Evolutionary conservation across 176 grass and related monocot genomes (phyloP).

Genomic region (Urochloa ruziziensis): DNA sequence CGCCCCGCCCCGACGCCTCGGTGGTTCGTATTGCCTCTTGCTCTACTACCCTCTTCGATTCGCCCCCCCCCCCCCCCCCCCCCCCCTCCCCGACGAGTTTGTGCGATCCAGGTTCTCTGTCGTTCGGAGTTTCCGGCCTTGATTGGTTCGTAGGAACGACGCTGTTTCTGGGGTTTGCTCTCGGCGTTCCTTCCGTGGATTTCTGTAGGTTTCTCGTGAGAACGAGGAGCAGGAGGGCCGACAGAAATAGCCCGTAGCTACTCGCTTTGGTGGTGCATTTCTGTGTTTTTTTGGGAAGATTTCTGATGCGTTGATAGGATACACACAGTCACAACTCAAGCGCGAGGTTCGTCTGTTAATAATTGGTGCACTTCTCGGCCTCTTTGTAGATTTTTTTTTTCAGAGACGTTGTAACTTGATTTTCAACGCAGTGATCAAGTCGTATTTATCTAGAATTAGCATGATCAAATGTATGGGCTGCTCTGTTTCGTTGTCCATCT

Average conservation of each 20-base stretch:
- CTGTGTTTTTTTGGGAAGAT: not conserved
- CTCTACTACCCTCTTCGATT: not conserved
- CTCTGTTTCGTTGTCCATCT: not conserved
- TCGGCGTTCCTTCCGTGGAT: not conserved
- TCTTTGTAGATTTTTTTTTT: not conserved
- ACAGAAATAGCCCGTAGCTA: not conserved
- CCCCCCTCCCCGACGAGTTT: no score
- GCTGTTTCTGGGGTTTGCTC: not conserved
- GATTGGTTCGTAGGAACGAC: not conserved
- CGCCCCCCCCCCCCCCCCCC: no score
- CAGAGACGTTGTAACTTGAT: not conserved
- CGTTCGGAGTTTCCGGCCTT: not conserved
- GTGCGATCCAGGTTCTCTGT: not conserved
- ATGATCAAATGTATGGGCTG: not conserved
- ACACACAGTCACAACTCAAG: not conserved
- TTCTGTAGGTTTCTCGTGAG: not conserved
- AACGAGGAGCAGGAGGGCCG: not conserved
- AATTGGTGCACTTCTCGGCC: not conserved
- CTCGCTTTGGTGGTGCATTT: not conserved
- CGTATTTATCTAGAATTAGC: not conserved
- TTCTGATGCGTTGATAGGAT: not conserved
- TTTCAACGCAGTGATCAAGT: not conserved
- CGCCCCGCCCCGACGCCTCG: not conserved
- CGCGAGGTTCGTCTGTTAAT: not conserved
- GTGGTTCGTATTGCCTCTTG: not conserved